Conservation (phyloP, 495 filamentous ascomycete species). For the Aspergillus biplanus region DNA sequence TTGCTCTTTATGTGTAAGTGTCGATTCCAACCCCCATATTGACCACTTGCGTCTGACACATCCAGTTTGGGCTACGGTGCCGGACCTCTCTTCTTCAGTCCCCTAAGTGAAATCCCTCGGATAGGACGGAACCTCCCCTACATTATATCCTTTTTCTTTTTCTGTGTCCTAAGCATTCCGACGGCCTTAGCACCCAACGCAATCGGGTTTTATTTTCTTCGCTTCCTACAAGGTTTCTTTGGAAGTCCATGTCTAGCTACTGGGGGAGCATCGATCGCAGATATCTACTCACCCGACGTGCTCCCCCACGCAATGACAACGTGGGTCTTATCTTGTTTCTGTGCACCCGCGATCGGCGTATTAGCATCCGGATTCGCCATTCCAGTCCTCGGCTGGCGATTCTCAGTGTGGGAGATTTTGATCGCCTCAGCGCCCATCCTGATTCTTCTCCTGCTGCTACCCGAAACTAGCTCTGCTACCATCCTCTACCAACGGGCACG, state of each 20-base stretch:
- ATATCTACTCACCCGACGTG: constrained; percentile 23
- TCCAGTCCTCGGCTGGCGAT: constrained; percentile 32
- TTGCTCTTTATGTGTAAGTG: constrained; percentile 53
- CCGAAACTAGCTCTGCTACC: constrained; percentile 56
- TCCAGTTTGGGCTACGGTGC: constrained; percentile 41
- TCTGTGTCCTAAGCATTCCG: constrained; percentile 49
- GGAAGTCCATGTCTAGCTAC: constrained; percentile 54
- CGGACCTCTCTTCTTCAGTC: constrained; percentile 51
- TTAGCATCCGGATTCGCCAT: background rate
- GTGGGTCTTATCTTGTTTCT: constrained; percentile 29
- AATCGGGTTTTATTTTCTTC: constrained; percentile 37
- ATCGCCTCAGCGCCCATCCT: constrained; percentile 49
- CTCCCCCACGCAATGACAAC: constrained; percentile 25
- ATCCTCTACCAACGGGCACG: constrained; percentile 56
- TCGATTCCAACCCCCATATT: constrained; percentile 18
- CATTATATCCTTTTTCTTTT: constrained; percentile 49
- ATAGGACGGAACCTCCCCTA: constrained; percentile 54
- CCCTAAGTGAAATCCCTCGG: constrained; percentile 52
- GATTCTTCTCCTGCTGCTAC: constrained; percentile 50
- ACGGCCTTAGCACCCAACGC: constrained; percentile 34
- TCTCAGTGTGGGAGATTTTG: constrained; percentile 44
- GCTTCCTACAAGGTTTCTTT: constrained; percentile 56
- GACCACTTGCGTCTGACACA: constrained; percentile 17
- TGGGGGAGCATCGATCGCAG: constrained; percentile 31
- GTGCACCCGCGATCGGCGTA: background rate